These are phyloP conservation scores for Neofusicoccum kwambonambiense DNA, from an alignment of 2,329 filamentous ascomycete genomes.

Conservation along the genomic window DNA sequence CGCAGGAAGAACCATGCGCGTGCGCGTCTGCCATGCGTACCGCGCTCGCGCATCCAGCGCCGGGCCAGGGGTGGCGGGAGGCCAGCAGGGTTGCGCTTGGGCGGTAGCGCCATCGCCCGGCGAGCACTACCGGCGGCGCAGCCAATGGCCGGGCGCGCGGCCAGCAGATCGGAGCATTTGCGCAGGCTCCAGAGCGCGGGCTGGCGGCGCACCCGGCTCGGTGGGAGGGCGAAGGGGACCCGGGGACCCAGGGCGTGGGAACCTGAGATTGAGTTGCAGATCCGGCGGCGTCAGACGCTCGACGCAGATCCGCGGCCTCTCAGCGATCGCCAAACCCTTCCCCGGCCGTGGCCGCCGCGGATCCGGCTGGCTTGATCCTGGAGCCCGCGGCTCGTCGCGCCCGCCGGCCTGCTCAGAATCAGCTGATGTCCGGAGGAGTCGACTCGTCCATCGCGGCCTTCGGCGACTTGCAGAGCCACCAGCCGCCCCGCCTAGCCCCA, in stretches of 20 bases:
- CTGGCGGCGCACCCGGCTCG: background rate
- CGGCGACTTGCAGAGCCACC: background rate
- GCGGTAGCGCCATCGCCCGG: constrained; percentile 2
- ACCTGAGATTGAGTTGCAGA: constrained; percentile 12
- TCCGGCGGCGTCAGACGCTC: background rate
- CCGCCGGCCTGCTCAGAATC: background rate
- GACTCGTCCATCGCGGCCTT: background rate
- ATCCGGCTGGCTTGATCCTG: background rate
- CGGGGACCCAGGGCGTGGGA: background rate
- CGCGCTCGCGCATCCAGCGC: background rate
- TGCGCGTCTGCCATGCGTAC: too few species aligned
- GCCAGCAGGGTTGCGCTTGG: background rate
- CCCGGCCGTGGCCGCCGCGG: background rate
- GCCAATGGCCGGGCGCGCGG: background rate
- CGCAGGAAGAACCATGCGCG: too few species aligned
- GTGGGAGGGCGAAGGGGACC: background rate
- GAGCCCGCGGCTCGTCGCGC: background rate
- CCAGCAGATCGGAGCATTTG: background rate
- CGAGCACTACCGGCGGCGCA: background rate
- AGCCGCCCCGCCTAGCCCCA: background rate
- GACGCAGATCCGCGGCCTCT: background rate
- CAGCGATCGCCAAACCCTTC: background rate
- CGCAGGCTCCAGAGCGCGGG: background rate
- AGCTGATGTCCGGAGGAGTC: background rate
- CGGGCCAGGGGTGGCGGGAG: background rate